Evolutionary conservation across 345 rosid genomes (phyloP), one percentile per base, ranked within the genome.

Genomic region (Boechera retrofracta): DNA sequence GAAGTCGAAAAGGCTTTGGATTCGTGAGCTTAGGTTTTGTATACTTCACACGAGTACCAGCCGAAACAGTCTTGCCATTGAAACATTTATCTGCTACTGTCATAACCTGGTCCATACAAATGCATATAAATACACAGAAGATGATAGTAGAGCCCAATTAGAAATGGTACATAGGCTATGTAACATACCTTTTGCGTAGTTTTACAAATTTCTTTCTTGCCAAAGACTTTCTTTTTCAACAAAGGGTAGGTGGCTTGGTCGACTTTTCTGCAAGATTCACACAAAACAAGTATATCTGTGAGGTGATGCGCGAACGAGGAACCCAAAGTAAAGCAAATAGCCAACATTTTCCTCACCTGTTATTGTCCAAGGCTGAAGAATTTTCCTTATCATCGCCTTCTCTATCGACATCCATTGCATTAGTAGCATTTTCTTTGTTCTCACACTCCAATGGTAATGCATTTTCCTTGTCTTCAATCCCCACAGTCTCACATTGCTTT

Each of bases 1-100:
- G 87, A 49, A 95, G 89, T 73, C 99, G 81, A 77, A 95, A 95
- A 45, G 99, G 99, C 85, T 88, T 95, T 57, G 99, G 98, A 87
- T 89, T 85, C 5, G 98, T 95, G 31, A 89, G 85, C 82, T 82
- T 91, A 61, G 94, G 93, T 73, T 89, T 92, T 69, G 67, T 75
- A 53, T 82, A 84, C 83, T 87, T 87, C 63, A 82, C 71, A 16
- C 58, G 48, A 69, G 68, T 73, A 73, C 63, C 79, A 59, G 81
- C 72, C 6, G 75, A 21, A n/a, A 53, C 56, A 38, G 81, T 67
- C 72, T 67, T 82, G 38, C 86, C 86, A 81, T 77, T 87, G 15
- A 71, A 55, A 74, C 77, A 72, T 61, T 77, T 89, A 16, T 67
- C 74, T 44, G 53, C 75, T 71, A 62, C 54, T 80, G 65, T 81